Evolutionary conservation across 2,329 filamentous ascomycete genomes (phyloP).

Genomic region (Chaetomium globosum): DNA sequence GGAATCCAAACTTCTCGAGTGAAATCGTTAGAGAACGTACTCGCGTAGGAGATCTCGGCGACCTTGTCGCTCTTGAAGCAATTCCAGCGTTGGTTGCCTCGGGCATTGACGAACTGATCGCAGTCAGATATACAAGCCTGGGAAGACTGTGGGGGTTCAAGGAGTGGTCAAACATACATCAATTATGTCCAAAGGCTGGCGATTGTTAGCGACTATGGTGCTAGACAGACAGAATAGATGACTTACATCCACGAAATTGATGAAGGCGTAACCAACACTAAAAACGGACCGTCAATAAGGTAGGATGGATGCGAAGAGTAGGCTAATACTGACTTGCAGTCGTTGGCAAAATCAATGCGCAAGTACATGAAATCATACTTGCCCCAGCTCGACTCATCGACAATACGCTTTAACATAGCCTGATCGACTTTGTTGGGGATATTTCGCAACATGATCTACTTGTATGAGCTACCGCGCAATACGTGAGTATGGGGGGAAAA

Average conservation of each 20-base stretch:
- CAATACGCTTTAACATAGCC: conserved; percentile 72
- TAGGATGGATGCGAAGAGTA: too few relatives aligned
- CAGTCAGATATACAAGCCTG: conserved; percentile 36
- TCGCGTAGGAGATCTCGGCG: conserved; percentile 93
- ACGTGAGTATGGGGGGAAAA: conserved; percentile 18
- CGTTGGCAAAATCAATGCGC: conserved; percentile 82
- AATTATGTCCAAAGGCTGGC: conserved; percentile 71
- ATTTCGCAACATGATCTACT: conserved; percentile 88
- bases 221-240: background rate
- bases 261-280: conserved; percentile 94
- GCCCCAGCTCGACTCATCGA: conserved; percentile 77
- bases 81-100: conserved; percentile 74
- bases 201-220: conserved; percentile 43
- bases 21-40: conserved; percentile 54
- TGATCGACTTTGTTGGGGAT: conserved; percentile 89
- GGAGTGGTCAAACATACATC: conserved; percentile 52
- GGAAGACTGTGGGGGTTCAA: background rate
- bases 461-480: conserved; percentile 24
- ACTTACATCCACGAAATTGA: conserved; percentile 85
- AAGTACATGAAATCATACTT: conserved; percentile 95
- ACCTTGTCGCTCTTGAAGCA: conserved; percentile 82
- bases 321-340: conserved; percentile 69
- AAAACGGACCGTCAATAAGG: conserved; percentile 38
- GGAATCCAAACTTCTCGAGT: conserved; percentile 32
- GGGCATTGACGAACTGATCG: conserved; percentile 67